phyloP scores from a whole-genome alignment of 441 rosid species.

The Corymbia citriodora region DNA sequence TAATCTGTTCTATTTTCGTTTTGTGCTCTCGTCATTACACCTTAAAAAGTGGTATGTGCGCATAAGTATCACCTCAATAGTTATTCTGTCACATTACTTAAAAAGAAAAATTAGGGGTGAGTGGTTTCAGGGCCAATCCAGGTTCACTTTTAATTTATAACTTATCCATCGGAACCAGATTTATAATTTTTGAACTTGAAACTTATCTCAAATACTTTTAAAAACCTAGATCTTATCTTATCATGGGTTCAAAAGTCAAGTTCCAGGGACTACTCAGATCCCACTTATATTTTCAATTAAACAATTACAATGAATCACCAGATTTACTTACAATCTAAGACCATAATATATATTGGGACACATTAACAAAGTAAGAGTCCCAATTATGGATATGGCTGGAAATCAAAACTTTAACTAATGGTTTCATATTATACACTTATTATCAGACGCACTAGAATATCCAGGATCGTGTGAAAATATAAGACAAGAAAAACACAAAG shows the following conservation, averaged over 20 bases:
- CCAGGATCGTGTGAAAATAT: no score
- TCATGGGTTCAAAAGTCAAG: no score
- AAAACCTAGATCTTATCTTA: rapidly evolving
- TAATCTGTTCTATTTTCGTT: neutral
- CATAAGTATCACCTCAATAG: neutral
- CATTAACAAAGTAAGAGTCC: no score
- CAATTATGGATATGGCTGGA: rapidly evolving
- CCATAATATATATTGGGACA: neutral
- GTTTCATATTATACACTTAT: no score
- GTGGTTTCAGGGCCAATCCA: neutral
- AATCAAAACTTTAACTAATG: neutral
- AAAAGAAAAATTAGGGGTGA: no score
- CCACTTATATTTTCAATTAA: no score
- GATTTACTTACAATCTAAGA: no score
- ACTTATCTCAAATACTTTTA: rapidly evolving
- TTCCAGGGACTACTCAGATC: rapidly evolving
- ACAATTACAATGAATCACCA: rapidly evolving
- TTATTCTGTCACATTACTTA: neutral
- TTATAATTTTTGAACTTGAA: rapidly evolving
- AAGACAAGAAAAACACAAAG: no score
- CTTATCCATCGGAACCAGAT: rapidly evolving
- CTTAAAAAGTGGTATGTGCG: no score
- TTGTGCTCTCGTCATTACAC: no score
- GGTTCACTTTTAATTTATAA: neutral
- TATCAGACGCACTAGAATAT: rapidly evolving